Conservation (phyloP, 108 stramenopile species). For the Asterionellopsis glacialis region DNA sequence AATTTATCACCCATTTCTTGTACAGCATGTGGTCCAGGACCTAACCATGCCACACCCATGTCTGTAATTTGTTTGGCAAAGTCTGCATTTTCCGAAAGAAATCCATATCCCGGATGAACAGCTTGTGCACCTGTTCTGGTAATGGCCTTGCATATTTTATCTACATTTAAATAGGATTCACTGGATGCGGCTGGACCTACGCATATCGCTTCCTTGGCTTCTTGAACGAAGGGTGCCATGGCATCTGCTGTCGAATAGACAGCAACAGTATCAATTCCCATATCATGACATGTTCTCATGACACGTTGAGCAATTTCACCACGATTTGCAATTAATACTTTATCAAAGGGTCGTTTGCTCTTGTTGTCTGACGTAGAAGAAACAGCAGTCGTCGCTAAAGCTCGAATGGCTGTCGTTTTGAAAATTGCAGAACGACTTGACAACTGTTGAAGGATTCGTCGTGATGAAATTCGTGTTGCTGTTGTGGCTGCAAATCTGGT, state of each 20-base stretch:
- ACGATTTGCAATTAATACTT: slow-evolving; percentile 91
- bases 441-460: too few species aligned
- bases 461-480: too few species aligned
- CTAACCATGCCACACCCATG: slow-evolving; percentile 68
- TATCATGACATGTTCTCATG: slow-evolving; percentile 72
- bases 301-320: slow-evolving; percentile 94
- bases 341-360: slow-evolving; percentile 7
- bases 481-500: too few species aligned
- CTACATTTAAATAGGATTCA: slow-evolving; percentile 71
- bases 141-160: slow-evolving; percentile 76
- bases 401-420: too few species aligned
- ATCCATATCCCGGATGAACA: slow-evolving; percentile 93
- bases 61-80: slow-evolving; percentile 53
- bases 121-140: slow-evolving; percentile 72
- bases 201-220: slow-evolving; percentile 77
- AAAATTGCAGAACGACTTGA: too few species aligned
- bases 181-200: slow-evolving; percentile 79
- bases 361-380: too few species aligned
- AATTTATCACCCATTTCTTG: slow-evolving; percentile 93
- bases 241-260: slow-evolving; percentile 88
- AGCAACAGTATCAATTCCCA: slow-evolving; percentile 87
- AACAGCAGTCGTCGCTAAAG: too few species aligned
- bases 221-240: slow-evolving; percentile 37
- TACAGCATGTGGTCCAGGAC: slow-evolving; percentile 87
- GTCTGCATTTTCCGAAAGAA: slow-evolving; percentile 65